Conservation (phyloP, 2,329 filamentous ascomycete species). For the Aspergillus neoniger region DNA sequence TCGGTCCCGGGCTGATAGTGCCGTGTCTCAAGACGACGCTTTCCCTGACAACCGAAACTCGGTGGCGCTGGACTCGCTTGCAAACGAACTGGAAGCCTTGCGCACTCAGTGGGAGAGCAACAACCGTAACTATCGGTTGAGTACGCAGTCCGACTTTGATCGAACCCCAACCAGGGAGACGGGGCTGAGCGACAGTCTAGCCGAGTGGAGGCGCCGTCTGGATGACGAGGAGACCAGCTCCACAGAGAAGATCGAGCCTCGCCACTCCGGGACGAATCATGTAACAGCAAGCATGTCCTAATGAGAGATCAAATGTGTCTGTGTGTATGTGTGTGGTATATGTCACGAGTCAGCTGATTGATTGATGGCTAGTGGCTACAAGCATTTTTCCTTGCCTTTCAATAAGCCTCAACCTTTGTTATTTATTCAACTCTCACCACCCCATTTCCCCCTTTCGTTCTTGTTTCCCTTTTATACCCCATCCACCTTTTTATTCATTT, state of each 20-base stretch:
- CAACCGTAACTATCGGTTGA: conserved; percentile 91
- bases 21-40: conserved; percentile 45
- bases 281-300: conserved; percentile 39
- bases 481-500: conserved; percentile 15
- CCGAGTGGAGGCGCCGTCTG: conserved; percentile 77
- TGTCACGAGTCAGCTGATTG: too few relatives aligned
- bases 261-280: conserved; percentile 25
- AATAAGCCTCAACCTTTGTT: neutral
- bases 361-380: neutral
- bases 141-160: conserved; percentile 87
- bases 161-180: conserved; percentile 51
- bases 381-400: conserved; percentile 7
- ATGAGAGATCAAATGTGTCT: neutral
- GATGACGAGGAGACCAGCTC: conserved; percentile 57
- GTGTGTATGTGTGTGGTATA: too few relatives aligned
- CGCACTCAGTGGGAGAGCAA: conserved; percentile 93
- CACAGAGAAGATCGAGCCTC: conserved; percentile 30
- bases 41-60: conserved; percentile 60
- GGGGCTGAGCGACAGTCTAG: conserved; percentile 68
- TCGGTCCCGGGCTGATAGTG: conserved; percentile 44
- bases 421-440: conserved; percentile 4
- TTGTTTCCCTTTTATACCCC: conserved; percentile 25
- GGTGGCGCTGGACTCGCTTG: conserved; percentile 82
- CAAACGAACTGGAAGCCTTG: conserved; percentile 86
- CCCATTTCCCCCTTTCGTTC: conserved; percentile 13